A percentile compares a stretch with the other conserved stretches of the same genome.
Evolutionary conservation across 2,329 filamentous ascomycete genomes (phyloP).

Genomic region (Fusarium algeriense): DNA sequence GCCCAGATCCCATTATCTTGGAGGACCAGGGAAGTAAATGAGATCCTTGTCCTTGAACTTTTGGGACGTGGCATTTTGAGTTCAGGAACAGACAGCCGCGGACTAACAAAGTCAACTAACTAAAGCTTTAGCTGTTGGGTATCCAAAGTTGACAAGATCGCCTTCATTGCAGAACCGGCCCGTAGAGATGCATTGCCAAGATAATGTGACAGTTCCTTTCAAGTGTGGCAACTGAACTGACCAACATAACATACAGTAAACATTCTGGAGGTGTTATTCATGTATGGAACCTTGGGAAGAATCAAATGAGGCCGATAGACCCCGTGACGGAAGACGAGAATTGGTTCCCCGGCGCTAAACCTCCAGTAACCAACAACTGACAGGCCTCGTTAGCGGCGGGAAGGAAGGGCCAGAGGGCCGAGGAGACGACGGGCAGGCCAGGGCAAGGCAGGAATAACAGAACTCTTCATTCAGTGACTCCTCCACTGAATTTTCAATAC

Average conservation of each 20-base stretch:
- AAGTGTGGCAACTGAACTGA: conserved; percentile 15
- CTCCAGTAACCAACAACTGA: conserved; percentile 26
- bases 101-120: not conserved
- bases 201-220: not conserved
- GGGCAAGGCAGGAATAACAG: not conserved
- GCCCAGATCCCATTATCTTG: conserved; percentile 25
- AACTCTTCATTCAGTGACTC: not conserved
- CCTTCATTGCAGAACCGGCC: conserved; percentile 14
- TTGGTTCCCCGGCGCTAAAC: conserved; percentile 39
- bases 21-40: conserved; percentile 15
- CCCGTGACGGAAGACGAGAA: conserved; percentile 26
- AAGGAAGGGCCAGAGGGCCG: conserved; percentile 35
- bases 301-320: conserved; percentile 22
- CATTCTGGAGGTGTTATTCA: not conserved
- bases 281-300: not conserved
- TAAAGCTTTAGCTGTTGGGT: conserved; percentile 3
- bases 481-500: not conserved
- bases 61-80: conserved; percentile 16
- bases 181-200: conserved; percentile 8
- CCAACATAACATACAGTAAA: conserved; percentile 4
- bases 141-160: conserved; percentile 5
- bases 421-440: conserved; percentile 22
- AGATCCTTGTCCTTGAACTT: conserved; percentile 21
- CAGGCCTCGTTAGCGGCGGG: conserved; percentile 40
- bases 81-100: conserved; percentile 13